Percentiles rank a stretch among this genome's conserved stretches.
Conservation (phyloP, 345 rosid species). For the Cardamine chenopodiifolia region DNA sequence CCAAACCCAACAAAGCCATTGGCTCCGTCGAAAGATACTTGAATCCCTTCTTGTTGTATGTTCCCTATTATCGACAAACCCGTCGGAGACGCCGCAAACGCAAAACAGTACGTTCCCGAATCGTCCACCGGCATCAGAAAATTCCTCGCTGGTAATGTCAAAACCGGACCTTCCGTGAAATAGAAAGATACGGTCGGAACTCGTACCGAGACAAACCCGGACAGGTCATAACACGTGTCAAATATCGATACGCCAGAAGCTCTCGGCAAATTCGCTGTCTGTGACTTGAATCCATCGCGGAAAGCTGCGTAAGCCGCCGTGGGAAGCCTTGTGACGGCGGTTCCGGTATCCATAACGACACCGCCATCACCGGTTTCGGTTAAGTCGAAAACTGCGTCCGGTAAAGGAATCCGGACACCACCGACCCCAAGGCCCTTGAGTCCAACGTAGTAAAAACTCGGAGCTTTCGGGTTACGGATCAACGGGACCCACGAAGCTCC, state of each 20-base stretch:
- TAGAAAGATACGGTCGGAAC: constrained; percentile 92
- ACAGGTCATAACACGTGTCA: constrained; percentile 81
- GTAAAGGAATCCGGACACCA: constrained; percentile 55
- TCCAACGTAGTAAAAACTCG: constrained; percentile 82
- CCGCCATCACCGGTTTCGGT: constrained; percentile 73
- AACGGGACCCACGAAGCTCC: constrained; percentile 95
- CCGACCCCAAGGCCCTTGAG: constrained; percentile 88
- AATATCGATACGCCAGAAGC: constrained; percentile 80
- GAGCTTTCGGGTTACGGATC: constrained; percentile 69
- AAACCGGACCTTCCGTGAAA: constrained; percentile 75
- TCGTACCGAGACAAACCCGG: constrained; percentile 75
- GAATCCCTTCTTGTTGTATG: constrained; percentile 97
- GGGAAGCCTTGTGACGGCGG: constrained; percentile 91
- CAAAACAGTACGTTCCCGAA: constrained; percentile 85
- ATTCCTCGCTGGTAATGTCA: constrained; percentile 87
- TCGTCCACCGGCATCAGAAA: constrained; percentile 91
- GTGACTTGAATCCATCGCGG: constrained; percentile 63
- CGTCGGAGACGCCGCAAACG: constrained; percentile 74
- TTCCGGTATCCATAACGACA: constrained; percentile 97
- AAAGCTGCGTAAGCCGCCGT: constrained; percentile 65
- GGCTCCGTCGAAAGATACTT: constrained; percentile 87
- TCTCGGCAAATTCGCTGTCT: constrained; percentile 77
- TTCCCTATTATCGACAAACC: constrained; percentile 91
- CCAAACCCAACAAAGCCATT: constrained; percentile 97
- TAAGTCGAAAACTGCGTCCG: constrained; percentile 58